These are phyloP conservation scores for Penicillium roqueforti DNA, from an alignment of 495 filamentous ascomycete species.

Conservation along the genomic window DNA sequence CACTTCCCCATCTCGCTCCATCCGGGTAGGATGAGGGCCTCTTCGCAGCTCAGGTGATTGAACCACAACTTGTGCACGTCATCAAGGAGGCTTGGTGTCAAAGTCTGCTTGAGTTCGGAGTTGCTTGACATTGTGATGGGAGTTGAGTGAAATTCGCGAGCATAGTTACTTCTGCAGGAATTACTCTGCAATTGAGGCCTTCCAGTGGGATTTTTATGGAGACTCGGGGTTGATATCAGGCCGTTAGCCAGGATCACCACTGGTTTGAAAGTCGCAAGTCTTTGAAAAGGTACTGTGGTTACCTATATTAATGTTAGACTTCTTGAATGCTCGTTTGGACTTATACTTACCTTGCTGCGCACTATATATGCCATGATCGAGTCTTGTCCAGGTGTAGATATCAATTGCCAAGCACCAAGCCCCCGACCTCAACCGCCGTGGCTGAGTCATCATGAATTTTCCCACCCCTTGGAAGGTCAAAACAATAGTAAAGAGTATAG, in stretches of 20 bases:
- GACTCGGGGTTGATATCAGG: not conserved
- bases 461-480: not conserved
- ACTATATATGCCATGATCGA: not conserved
- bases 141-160: conserved; percentile 8
- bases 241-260: not conserved
- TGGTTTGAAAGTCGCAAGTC: not conserved
- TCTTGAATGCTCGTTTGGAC: not conserved
- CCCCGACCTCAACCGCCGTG: not conserved
- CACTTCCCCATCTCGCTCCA: conserved; percentile 22
- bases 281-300: not conserved
- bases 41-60: conserved; percentile 14
- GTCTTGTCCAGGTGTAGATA: not conserved
- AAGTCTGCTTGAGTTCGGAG: conserved; percentile 14
- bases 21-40: conserved; percentile 16
- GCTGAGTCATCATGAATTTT: conserved; percentile 1
- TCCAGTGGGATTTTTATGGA: not conserved
- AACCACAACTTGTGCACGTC: conserved; percentile 27
- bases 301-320: not conserved
- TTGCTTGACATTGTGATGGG: conserved; percentile 1
- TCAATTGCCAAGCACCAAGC: not conserved
- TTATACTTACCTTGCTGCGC: not conserved
- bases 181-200: not conserved
- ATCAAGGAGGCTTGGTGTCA: conserved; percentile 22
- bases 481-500: not conserved
- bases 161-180: not conserved